Conservation (phyloP, 164 flowering plant genomes). For the Tinospora cordifolia region DNA sequence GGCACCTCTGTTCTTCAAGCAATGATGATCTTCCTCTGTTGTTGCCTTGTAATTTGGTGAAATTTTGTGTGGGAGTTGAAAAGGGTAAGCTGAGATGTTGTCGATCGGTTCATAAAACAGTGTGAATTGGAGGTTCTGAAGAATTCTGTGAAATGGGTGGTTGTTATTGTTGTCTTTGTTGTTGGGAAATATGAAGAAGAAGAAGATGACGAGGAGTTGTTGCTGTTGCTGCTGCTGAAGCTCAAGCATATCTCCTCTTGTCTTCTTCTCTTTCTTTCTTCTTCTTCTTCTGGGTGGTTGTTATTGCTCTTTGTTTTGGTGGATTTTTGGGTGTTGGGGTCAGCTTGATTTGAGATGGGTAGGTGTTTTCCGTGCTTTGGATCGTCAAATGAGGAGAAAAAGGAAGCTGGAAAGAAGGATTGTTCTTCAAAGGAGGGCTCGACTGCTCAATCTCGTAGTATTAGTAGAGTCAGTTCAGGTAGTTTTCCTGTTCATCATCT, state of each 20-base stretch:
- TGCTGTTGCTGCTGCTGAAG: too few species aligned
- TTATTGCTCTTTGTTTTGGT: too few species aligned
- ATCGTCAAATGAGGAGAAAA: conserved; percentile 40
- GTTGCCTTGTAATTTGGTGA: neutral
- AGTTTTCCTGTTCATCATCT: neutral
- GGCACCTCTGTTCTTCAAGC: neutral
- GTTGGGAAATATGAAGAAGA: neutral
- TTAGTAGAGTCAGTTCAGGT: conserved; percentile 43
- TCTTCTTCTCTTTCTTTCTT: neutral
- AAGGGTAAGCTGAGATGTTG: neutral
- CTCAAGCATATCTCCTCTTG: neutral
- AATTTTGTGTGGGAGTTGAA: neutral
- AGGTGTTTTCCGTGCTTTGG: conserved; percentile 65
- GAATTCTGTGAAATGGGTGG: neutral
- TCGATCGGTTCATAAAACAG: neutral
- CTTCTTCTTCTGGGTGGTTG: too few species aligned
- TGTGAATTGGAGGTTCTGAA: neutral
- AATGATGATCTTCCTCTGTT: neutral
- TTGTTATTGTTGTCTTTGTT: neutral
- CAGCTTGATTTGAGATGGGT: conserved; percentile 42
- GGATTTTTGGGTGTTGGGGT: conserved; percentile 4
- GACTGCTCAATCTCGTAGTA: conserved; percentile 40
- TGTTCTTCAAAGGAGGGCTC: conserved; percentile 40
- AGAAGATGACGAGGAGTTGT: neutral
- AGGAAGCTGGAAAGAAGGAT: conserved; percentile 37